Conservation (phyloP, 163 green algal genomes). For the Scenedesmus sp. region DNA sequence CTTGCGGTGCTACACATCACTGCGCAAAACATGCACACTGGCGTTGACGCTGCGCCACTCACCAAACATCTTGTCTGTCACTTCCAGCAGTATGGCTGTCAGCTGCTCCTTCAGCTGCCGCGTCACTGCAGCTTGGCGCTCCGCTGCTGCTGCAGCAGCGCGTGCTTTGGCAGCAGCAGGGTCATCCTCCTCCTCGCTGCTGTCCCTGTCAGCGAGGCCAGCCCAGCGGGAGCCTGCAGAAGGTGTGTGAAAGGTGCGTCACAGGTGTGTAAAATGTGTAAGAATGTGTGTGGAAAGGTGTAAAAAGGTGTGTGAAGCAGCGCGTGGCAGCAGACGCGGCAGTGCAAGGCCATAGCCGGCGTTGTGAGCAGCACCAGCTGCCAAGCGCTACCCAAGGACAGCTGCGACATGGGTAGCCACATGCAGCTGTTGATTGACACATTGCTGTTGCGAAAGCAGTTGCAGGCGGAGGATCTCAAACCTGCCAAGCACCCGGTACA, state of each 20-base stretch:
- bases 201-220: neutral
- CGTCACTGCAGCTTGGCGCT: conserved; percentile 1
- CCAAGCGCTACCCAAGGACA: neutral
- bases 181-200: neutral
- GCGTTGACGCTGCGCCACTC: conserved; percentile 12
- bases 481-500: neutral
- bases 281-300: no score
- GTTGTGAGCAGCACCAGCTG: neutral
- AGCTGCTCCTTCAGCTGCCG: conserved; percentile 59
- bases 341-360: neutral
- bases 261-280: no score
- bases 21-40: no score
- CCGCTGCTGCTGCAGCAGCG: conserved; percentile 7
- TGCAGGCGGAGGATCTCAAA: no score
- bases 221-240: conserved; percentile 40
- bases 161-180: neutral
- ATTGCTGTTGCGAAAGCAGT: neutral
- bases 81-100: conserved; percentile 62
- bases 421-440: neutral
- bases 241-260: no score
- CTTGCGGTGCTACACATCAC: neutral
- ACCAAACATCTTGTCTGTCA: conserved; percentile 69
- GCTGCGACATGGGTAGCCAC: no score
- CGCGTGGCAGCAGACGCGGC: neutral
- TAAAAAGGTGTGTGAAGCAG: no score